phyloP scores from a whole-genome alignment of 1,139 yeast genomes.

The Debaryomyces robertsiae region DNA sequence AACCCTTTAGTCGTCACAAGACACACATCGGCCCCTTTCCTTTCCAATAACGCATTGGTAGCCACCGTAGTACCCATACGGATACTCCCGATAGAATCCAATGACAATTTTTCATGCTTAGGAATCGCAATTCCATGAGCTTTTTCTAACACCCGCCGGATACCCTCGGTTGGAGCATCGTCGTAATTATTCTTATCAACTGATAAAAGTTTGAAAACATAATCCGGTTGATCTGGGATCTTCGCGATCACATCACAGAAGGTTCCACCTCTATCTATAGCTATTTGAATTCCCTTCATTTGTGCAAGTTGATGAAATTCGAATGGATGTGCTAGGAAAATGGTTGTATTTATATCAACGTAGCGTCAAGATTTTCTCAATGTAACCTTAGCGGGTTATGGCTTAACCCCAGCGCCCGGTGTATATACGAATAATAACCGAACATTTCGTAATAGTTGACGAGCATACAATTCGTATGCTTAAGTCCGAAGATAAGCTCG shows the following conservation, averaged over 20 bases:
- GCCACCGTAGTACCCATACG: constrained; percentile 47
- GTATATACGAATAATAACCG: too few relatives aligned
- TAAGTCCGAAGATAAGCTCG: too few relatives aligned
- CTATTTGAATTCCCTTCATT: constrained; percentile 27
- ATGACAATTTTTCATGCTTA: constrained; percentile 31
- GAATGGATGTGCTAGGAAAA: too few relatives aligned
- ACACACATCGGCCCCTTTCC: constrained; percentile 56
- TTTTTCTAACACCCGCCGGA: constrained; percentile 70
- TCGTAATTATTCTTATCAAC: constrained; percentile 84
- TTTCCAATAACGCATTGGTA: constrained; percentile 44
- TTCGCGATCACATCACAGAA: constrained; percentile 79
- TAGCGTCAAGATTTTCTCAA: too few relatives aligned
- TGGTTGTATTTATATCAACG: too few relatives aligned
- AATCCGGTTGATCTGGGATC: constrained; percentile 40
- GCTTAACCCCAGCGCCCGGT: too few relatives aligned
- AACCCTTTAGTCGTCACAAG: constrained; percentile 55
- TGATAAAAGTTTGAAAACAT: constrained; percentile 66
- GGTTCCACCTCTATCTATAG: constrained; percentile 75
- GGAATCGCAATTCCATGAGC: constrained; percentile 55
- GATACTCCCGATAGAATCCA: constrained; percentile 34
- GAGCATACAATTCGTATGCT: too few relatives aligned
- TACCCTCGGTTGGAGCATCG: constrained; percentile 93
- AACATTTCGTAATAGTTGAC: too few relatives aligned
- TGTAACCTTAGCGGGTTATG: too few relatives aligned
- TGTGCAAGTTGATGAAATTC: neutral